Evolutionary conservation across 2,329 filamentous ascomycete species (phyloP), one percentile per base, ranked within the genome.

Genomic region (Penicillium sp.): DNA sequence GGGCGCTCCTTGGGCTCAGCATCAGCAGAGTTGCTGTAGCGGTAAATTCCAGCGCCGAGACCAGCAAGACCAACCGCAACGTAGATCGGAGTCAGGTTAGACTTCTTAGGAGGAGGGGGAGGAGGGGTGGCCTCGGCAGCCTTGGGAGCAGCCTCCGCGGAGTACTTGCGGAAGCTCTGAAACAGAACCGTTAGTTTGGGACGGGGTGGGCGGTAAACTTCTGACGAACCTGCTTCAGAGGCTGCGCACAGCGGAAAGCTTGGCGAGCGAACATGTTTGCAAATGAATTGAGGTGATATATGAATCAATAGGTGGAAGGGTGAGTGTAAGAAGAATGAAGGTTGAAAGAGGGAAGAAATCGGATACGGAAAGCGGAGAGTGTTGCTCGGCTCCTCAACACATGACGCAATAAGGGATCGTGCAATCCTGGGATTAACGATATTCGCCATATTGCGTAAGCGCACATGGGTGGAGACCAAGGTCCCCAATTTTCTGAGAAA

Each of bases 131-230:
- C 16, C 27, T 48, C 45, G 46, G 44, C 48, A 49, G 54, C 51
- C 53, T 58, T 57, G 31, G 59, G 48, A 45, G 76, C 74, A 45
- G 76, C 74, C 60, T 81, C 75, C 63, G 90, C 89, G 56, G 93
- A 90, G 77, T 96, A 97, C 70, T 83, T 82, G 71, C 87, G 86
- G 72, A 86, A 80, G 71, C 84, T 82, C 87, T 89, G 47, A 39
- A 24, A 47, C 54, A 49, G 22, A n/a, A 26, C 47, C 16, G 47
- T 44, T 52, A 48, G 35, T 31, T 33, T 44, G 22, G 13, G 24
- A 37, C 26, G 42, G 14, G 14, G 4, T 14, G 11, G 8, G 42
- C 16, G 35, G 31, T 13, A 39, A 14, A 22, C 21, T 39, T 29
- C 10, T 11, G 31, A 73, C 84, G 72, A 78, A 90, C 88, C 78